phyloP scores from a whole-genome alignment of 2,329 filamentous ascomycete species.

The Talaromyces sp. region DNA sequence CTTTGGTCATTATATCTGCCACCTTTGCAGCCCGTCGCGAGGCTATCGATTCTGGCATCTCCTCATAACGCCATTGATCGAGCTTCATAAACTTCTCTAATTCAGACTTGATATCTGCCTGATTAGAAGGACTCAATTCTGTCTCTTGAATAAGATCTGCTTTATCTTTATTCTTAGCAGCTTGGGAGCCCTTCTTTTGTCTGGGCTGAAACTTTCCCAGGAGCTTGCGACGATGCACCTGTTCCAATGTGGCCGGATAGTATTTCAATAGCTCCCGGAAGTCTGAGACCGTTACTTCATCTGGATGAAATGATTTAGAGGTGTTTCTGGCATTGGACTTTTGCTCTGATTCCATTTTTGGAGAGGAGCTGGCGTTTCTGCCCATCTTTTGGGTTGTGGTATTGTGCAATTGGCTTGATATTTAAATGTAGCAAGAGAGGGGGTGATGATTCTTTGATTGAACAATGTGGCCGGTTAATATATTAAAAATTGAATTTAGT shows the following conservation, averaged over 20 bases:
- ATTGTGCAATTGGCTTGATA: too few species aligned
- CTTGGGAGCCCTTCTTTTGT: conserved; percentile 15
- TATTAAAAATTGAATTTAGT: too few species aligned
- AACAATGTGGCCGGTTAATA: too few species aligned
- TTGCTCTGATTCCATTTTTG: neutral
- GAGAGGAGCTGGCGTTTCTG: neutral
- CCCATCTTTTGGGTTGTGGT: neutral
- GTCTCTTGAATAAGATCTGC: neutral
- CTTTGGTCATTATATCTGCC: conserved; percentile 31
- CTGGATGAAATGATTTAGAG: conserved; percentile 24
- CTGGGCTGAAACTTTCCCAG: conserved; percentile 21
- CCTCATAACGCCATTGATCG: conserved; percentile 44
- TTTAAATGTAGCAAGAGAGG: too few species aligned
- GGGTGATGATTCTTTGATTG: too few species aligned
- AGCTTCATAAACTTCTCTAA: conserved; percentile 33
- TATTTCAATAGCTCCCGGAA: conserved; percentile 30
- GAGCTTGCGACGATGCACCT: conserved; percentile 28
- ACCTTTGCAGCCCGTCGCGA: conserved; percentile 16
- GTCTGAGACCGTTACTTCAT: conserved; percentile 27
- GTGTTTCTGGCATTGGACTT: neutral
- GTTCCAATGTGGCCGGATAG: conserved; percentile 31
- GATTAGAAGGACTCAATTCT: conserved; percentile 3
- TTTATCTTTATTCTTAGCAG: neutral
- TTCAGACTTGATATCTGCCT: conserved; percentile 21
- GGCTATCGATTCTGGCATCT: conserved; percentile 31